These are phyloP conservation scores for Amborella trichopoda DNA, from an alignment of 164 flowering plant species.

Conservation along the genomic window DNA sequence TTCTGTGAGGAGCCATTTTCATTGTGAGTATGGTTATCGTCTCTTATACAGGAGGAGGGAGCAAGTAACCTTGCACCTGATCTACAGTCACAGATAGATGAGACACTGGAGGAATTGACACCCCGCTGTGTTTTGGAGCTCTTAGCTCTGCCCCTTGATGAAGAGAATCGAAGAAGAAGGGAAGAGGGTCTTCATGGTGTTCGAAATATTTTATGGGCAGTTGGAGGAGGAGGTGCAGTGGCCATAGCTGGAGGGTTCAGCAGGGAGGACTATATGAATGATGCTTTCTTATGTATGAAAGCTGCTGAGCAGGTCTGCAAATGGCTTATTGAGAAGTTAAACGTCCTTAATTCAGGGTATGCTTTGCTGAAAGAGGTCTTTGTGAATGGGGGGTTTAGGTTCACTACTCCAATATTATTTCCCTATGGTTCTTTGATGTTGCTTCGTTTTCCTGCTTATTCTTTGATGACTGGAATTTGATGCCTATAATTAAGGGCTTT, in stretches of 20 bases:
- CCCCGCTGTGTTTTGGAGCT: constrained; percentile 90
- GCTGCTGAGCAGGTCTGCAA: constrained; percentile 76
- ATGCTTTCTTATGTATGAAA: constrained; percentile 78
- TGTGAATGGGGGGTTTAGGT: background rate
- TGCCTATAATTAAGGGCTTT: no score
- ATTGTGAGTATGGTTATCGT: background rate
- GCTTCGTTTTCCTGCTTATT: no score
- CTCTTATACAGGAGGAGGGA: constrained; percentile 77
- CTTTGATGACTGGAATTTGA: no score
- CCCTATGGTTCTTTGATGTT: no score
- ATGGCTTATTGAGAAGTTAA: background rate
- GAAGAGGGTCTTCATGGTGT: constrained; percentile 90
- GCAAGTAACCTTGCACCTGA: constrained; percentile 91
- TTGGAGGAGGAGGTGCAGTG: constrained; percentile 93
- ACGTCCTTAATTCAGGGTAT: background rate
- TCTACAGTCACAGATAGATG: constrained; percentile 86
- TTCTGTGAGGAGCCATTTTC: no score
- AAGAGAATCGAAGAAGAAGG: constrained; percentile 44
- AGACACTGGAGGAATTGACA: constrained; percentile 87
- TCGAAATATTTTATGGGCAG: constrained; percentile 90
- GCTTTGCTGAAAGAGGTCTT: background rate
- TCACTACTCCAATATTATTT: background rate
- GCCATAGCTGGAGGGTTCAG: constrained; percentile 91
- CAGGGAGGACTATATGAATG: constrained; percentile 89
- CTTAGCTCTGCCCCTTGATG: constrained; percentile 67